Conservation (phyloP, 768 basidiomycete genomes). For the Lanmaoa pseudosensibilis region DNA sequence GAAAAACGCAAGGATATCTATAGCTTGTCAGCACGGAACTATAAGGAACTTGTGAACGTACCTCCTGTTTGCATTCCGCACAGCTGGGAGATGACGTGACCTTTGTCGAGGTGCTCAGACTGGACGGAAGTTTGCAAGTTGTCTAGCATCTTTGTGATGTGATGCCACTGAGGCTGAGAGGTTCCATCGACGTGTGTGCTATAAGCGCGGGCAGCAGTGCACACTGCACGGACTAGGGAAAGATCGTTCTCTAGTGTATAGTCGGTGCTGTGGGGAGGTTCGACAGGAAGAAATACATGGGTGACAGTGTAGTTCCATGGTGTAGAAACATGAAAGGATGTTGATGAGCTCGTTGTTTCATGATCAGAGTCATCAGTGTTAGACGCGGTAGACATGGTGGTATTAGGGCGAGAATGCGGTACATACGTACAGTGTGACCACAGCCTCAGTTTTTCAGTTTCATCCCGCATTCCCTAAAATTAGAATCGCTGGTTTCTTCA, state of each 20-base stretch:
- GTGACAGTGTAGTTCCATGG: slow-evolving; percentile 4
- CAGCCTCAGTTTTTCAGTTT: too few relatives aligned
- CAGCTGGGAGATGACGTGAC: neutral
- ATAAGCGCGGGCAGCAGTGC: slow-evolving; percentile 5
- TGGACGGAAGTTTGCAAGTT: neutral
- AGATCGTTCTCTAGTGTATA: neutral
- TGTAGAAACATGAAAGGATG: neutral
- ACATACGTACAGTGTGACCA: too few relatives aligned
- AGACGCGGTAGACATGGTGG: too few relatives aligned
- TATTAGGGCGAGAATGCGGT: too few relatives aligned
- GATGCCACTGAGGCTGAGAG: neutral
- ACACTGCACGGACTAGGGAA: neutral
- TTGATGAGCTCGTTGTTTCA: neutral
- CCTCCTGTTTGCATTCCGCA: neutral
- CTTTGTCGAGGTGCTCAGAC: neutral
- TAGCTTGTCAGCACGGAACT: neutral
- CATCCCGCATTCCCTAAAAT: too few relatives aligned
- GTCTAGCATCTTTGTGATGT: slow-evolving; percentile 5
- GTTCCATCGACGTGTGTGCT: neutral
- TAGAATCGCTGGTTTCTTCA: too few relatives aligned
- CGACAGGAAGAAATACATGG: slow-evolving; percentile 11
- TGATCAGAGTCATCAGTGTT: too few relatives aligned
- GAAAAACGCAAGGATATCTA: slow-evolving; percentile 39
- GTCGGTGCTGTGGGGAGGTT: neutral
- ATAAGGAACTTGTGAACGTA: neutral